Conservation (phyloP, 768 basidiomycete species). For the Psilocybe cyanescens region DNA sequence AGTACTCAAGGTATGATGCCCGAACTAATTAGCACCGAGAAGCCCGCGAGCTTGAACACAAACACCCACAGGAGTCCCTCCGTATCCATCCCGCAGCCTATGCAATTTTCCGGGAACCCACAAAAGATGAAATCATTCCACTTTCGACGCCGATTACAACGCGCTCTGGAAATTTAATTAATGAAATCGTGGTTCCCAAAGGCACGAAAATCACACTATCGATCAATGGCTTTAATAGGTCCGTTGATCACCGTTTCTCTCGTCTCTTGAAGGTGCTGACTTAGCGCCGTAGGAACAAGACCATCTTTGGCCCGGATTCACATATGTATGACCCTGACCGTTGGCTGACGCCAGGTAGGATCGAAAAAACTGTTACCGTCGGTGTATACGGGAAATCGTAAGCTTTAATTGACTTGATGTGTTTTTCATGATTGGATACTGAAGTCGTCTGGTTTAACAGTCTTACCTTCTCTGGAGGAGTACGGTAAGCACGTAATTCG, state of each 20-base stretch:
- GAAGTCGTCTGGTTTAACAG: conserved; percentile 14
- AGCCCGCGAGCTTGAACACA: neutral
- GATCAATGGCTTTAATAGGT: conserved; percentile 60
- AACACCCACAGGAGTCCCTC: conserved; percentile 42
- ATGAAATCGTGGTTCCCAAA: conserved; percentile 52
- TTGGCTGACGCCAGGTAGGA: conserved; percentile 47
- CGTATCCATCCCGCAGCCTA: conserved; percentile 45
- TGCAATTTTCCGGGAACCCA: conserved; percentile 41
- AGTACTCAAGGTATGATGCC: conserved; percentile 44
- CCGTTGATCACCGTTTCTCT: neutral
- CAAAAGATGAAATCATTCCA: conserved; percentile 59
- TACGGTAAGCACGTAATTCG: conserved; percentile 26
- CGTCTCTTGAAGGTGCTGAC: neutral
- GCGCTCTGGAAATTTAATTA: conserved; percentile 44
- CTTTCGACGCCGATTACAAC: conserved; percentile 55
- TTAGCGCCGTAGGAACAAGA: conserved; percentile 33
- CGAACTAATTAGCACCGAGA: neutral
- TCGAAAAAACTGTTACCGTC: conserved; percentile 42
- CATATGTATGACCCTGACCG: conserved; percentile 50
- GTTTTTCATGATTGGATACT: neutral
- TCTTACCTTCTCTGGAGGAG: conserved; percentile 35
- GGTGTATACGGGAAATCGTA: conserved; percentile 54
- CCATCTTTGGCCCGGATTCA: conserved; percentile 52
- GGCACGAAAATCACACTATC: conserved; percentile 54
- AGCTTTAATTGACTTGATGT: conserved; percentile 13